Percentiles rank a stretch among this genome's conserved stretches.
phyloP scores from a whole-genome alignment of 768 basidiomycete species.

The Agaricus subrufescens region DNA sequence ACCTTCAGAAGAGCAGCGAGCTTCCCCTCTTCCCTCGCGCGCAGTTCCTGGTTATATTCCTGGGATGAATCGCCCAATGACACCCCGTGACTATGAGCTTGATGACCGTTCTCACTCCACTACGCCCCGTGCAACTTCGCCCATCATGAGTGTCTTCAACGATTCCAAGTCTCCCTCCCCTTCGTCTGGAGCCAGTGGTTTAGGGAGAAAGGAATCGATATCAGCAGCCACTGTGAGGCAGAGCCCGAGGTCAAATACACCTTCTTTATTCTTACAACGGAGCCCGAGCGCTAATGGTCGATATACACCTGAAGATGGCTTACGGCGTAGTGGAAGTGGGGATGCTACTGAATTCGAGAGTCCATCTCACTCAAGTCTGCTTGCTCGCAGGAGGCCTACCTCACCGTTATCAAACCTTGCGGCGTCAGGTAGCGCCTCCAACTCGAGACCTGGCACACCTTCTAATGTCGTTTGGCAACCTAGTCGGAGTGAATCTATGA shows the following conservation, averaged over 20 bases:
- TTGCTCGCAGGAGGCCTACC: conserved; percentile 59
- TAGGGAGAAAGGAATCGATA: conserved; percentile 52
- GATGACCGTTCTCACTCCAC: conserved; percentile 68
- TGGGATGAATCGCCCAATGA: conserved; percentile 89
- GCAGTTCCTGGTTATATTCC: conserved; percentile 81
- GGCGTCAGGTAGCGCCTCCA: conserved; percentile 14
- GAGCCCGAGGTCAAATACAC: conserved; percentile 42
- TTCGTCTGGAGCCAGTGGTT: conserved; percentile 29
- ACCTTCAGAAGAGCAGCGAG: conserved; percentile 45
- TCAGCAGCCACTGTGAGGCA: conserved; percentile 41
- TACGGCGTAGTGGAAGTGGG: conserved; percentile 22
- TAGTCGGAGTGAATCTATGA: conserved; percentile 18
- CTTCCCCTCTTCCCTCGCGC: conserved; percentile 60
- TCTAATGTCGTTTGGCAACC: conserved; percentile 73
- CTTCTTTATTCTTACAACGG: conserved; percentile 55
- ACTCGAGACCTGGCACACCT: conserved; percentile 60
- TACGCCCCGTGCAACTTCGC: conserved; percentile 77
- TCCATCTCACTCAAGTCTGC: conserved; percentile 45
- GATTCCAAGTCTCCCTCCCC: conserved; percentile 16
- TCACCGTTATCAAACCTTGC: conserved; percentile 55
- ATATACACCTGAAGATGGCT: conserved; percentile 53
- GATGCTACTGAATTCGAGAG: conserved; percentile 41
- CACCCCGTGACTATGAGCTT: conserved; percentile 71
- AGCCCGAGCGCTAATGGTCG: conserved; percentile 51
- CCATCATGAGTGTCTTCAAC: conserved; percentile 33